These are phyloP conservation scores for Coniochaeta sp. DNA, from an alignment of 2,329 filamentous ascomycete genomes.

Conservation along the genomic window DNA sequence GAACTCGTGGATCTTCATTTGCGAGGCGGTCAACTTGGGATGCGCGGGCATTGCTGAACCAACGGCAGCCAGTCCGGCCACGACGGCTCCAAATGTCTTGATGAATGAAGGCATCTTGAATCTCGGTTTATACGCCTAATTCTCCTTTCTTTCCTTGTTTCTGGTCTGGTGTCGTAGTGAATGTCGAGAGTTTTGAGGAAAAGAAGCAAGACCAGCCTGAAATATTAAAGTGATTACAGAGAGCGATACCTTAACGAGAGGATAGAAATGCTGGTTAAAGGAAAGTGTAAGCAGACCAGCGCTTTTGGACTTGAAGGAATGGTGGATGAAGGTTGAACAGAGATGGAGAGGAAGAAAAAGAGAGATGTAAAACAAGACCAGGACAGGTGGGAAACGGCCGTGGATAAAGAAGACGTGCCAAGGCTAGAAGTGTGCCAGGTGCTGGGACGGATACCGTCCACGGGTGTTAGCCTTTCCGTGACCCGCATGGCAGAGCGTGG, in stretches of 20 bases:
- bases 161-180: slow-evolving; percentile 9
- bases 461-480: not conserved
- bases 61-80: slow-evolving; percentile 36
- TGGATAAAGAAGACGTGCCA: slow-evolving; percentile 17
- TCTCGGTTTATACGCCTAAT: slow-evolving; percentile 12
- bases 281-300: slow-evolving; percentile 39
- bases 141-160: slow-evolving; percentile 14
- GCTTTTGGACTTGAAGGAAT: slow-evolving; percentile 26
- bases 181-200: slow-evolving; percentile 14
- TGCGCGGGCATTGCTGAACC: slow-evolving; percentile 38
- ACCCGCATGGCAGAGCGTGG: not conserved
- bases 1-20: slow-evolving; percentile 37
- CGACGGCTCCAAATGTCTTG: slow-evolving; percentile 31
- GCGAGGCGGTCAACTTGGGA: slow-evolving; percentile 33
- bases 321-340: slow-evolving; percentile 9
- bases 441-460: not conserved
- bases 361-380: not conserved
- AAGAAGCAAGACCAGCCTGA: slow-evolving; percentile 20
- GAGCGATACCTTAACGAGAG: slow-evolving; percentile 3
- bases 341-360: slow-evolving; percentile 9
- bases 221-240: slow-evolving; percentile 23
- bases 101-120: slow-evolving; percentile 38
- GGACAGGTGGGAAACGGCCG: slow-evolving; percentile 10
- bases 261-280: slow-evolving; percentile 8
- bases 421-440: slow-evolving; percentile 6